Percentiles rank a stretch among this genome's conserved stretches.
Conservation (phyloP, 257 asterid genomes). For the Gentiana straminea region DNA sequence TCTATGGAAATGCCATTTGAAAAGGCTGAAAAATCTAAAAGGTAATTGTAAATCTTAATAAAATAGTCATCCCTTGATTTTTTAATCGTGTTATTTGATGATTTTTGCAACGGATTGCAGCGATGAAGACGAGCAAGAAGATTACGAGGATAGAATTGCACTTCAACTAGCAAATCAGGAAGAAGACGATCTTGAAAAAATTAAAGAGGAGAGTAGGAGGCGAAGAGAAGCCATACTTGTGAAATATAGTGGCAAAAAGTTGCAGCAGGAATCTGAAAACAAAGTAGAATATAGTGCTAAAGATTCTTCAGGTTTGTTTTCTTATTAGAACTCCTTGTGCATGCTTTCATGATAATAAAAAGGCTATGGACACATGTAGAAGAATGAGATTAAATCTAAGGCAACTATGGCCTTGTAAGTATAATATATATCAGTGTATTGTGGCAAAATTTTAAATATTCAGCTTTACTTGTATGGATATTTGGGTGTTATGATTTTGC, state of each 20-base stretch:
- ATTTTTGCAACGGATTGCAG: slow-evolving; percentile 29
- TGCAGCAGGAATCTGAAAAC: slow-evolving; percentile 23
- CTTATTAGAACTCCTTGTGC: too few relatives aligned
- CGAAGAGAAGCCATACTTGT: slow-evolving; percentile 82
- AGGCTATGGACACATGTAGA: too few relatives aligned
- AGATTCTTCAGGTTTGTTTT: neutral
- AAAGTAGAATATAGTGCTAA: slow-evolving; percentile 28
- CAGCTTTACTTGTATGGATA: too few relatives aligned
- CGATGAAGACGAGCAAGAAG: slow-evolving; percentile 61
- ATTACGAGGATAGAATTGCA: slow-evolving; percentile 59
- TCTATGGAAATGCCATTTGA: slow-evolving; percentile 21
- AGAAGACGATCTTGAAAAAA: slow-evolving; percentile 78
- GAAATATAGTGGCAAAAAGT: slow-evolving; percentile 49
- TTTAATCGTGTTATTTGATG: slow-evolving; percentile 2
- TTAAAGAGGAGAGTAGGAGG: slow-evolving; percentile 93
- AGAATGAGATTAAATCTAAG: too few relatives aligned
- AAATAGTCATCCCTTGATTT: slow-evolving; percentile 3
- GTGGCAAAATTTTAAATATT: too few relatives aligned
- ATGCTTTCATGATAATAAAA: too few relatives aligned
- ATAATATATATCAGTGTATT: too few relatives aligned
- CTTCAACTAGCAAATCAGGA: slow-evolving; percentile 83
- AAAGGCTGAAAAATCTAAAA: slow-evolving; percentile 27
- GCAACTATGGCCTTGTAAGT: too few relatives aligned
- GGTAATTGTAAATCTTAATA: slow-evolving; percentile 29
- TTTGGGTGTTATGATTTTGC: too few relatives aligned